Conservation (phyloP, 1,284 basidiomycete genomes). For the Sanghuangporus weigelae region DNA sequence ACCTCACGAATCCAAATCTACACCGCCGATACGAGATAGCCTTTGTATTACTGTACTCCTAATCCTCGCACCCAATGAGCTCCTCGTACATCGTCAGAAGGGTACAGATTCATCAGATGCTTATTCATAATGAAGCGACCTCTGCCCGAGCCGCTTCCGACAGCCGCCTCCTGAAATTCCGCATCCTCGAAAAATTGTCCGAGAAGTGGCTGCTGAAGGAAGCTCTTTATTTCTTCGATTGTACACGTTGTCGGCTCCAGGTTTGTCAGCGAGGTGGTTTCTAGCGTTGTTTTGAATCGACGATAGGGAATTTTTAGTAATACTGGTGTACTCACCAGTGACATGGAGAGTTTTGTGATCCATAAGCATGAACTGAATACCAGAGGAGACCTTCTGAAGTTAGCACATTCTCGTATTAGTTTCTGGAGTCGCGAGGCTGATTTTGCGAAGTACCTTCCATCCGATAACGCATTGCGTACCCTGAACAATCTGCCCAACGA, state of each 20-base stretch:
- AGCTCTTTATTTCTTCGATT: constrained; percentile 5
- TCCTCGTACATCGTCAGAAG: constrained; percentile 17
- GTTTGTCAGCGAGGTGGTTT: neutral
- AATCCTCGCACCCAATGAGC: constrained; percentile 5
- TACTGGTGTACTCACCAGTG: neutral
- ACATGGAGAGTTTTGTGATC: neutral
- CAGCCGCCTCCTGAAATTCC: constrained; percentile 10
- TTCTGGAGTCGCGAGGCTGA: neutral
- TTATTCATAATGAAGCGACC: constrained; percentile 19
- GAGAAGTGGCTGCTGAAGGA: constrained; percentile 23
- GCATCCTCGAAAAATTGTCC: constrained; percentile 33
- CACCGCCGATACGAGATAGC: neutral
- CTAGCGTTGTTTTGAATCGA: no score
- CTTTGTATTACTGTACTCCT: neutral
- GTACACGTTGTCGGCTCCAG: neutral
- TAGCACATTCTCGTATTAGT: neutral
- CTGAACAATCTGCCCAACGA: constrained; percentile 18
- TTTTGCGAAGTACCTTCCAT: constrained; percentile 15
- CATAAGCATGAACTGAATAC: neutral
- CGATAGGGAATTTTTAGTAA: no score
- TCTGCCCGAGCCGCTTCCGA: neutral
- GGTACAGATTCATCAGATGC: constrained; percentile 12
- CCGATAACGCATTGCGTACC: constrained; percentile 15
- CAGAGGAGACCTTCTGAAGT: neutral
- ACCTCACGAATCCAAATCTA: neutral